Evolutionary conservation across 345 rosid genomes (phyloP).

Genomic region (Sonneratia alba): DNA sequence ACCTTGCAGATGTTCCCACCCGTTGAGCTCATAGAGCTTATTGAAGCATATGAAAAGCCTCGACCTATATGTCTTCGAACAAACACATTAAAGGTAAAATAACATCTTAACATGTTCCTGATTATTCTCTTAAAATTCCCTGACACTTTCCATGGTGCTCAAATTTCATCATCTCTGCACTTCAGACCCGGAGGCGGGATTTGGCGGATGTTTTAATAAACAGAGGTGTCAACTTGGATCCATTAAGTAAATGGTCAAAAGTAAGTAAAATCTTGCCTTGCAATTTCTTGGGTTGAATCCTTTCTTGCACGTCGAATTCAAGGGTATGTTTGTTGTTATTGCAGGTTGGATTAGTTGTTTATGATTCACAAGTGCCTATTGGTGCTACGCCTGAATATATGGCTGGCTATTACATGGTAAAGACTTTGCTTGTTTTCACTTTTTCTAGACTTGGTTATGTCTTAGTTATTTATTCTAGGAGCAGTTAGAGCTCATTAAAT

Average conservation of each 20-base stretch:
- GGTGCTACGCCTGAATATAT: constrained; percentile 98
- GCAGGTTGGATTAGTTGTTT: constrained; percentile 86
- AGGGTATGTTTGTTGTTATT: constrained; percentile 4
- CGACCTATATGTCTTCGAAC: constrained; percentile 79
- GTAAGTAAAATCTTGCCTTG: constrained; percentile 23
- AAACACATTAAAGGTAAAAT: constrained; percentile 71
- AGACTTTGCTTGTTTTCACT: not conserved
- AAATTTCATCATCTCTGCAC: not conserved
- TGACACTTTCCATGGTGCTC: not conserved
- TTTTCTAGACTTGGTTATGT: not conserved
- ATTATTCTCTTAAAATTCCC: not conserved
- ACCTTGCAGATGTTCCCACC: constrained; percentile 79
- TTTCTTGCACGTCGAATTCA: not conserved
- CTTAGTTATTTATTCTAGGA: too few relatives aligned
- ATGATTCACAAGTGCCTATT: constrained; percentile 88
- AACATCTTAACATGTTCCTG: not conserved
- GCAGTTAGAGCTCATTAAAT: constrained; percentile 20
- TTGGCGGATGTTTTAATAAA: constrained; percentile 88
- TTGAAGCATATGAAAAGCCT: constrained; percentile 93
- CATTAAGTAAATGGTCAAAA: constrained; percentile 95
- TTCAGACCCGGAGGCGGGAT: constrained; percentile 78
- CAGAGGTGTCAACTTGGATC: constrained; percentile 92
- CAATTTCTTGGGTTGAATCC: not conserved
- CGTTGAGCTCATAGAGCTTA: constrained; percentile 79
- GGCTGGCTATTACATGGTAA: constrained; percentile 93